Evolutionary conservation across 2,329 filamentous ascomycete genomes (phyloP).

Genomic region (Paracorniculantispora psalliotae): DNA sequence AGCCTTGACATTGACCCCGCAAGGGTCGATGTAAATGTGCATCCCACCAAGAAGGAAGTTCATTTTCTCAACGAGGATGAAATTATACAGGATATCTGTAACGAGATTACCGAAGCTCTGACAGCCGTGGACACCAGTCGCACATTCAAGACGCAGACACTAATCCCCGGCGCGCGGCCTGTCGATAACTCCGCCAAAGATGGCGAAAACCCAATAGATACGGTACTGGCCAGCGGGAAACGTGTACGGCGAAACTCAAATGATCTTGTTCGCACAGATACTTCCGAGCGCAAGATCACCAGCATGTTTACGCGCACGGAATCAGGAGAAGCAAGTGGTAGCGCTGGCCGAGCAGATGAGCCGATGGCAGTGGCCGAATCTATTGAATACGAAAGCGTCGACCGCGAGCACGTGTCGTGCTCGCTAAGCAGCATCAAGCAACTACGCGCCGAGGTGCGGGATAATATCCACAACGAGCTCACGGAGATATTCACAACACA

Average conservation of each 20-base stretch:
- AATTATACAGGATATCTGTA: constrained; percentile 81
- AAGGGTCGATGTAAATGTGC: constrained; percentile 93
- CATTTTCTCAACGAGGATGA: constrained; percentile 98
- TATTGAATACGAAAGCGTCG: constrained; percentile 65
- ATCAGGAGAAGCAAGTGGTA: constrained; percentile 19
- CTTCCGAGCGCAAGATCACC: constrained; percentile 87
- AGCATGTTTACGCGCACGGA: constrained; percentile 74
- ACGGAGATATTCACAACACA: constrained; percentile 84
- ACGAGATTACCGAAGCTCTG: constrained; percentile 70
- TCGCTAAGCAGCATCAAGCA: constrained; percentile 80
- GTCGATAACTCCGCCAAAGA: constrained; percentile 25
- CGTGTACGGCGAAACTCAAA: constrained; percentile 48
- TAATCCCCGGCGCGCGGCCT: constrained; percentile 62
- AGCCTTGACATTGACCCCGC: constrained; percentile 89
- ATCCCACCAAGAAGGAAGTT: constrained; percentile 94
- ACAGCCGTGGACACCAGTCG: constrained; percentile 88
- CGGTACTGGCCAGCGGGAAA: constrained; percentile 32
- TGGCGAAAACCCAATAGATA: constrained; percentile 25
- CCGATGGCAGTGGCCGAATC: constrained; percentile 39
- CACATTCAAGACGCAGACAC: constrained; percentile 88
- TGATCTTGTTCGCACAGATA: constrained; percentile 85
- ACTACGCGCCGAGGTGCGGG: constrained; percentile 74
- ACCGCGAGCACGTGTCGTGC: constrained; percentile 65
- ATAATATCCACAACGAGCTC: constrained; percentile 75
- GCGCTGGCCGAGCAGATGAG: constrained; percentile 26